A percentile compares a stretch with the other conserved stretches of the same genome.
Evolutionary conservation across 805 yeast species (phyloP).

Genomic region (Millerago galiae): DNA sequence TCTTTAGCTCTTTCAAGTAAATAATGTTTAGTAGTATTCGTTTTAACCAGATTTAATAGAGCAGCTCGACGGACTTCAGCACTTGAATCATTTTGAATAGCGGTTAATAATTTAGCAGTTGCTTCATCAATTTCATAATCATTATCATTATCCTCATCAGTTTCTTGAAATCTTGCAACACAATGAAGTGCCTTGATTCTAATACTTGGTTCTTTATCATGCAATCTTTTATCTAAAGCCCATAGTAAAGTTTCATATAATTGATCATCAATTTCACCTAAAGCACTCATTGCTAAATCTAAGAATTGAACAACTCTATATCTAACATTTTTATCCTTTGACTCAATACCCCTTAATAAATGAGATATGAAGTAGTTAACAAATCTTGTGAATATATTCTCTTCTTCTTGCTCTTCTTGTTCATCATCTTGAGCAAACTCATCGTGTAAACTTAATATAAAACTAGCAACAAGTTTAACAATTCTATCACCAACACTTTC

Average conservation of each 20-base stretch:
- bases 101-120: conserved; percentile 38
- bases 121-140: conserved; percentile 35
- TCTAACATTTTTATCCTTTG: conserved; percentile 71
- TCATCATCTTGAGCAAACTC: conserved; percentile 22
- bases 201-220: conserved; percentile 71
- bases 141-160: conserved; percentile 24
- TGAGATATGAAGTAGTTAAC: conserved; percentile 58
- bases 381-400: conserved; percentile 41
- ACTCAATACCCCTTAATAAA: conserved; percentile 69
- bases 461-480: conserved; percentile 59
- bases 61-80: conserved; percentile 90
- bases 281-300: conserved; percentile 61
- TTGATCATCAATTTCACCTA: conserved; percentile 72
- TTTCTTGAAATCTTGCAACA: conserved; percentile 68
- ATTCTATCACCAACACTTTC: conserved; percentile 71
- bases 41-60: conserved; percentile 59
- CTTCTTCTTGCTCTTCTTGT: conserved; percentile 26
- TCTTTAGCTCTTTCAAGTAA: conserved; percentile 82
- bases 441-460: conserved; percentile 40
- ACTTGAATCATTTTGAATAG: conserved; percentile 70
- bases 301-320: conserved; percentile 73
- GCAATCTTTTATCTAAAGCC: conserved; percentile 55
- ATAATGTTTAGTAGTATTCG: conserved; percentile 43
- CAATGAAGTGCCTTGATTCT: conserved; percentile 83
- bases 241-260: conserved; percentile 57